Percentiles rank a stretch among this genome's conserved stretches.
phyloP scores from a whole-genome alignment of 768 basidiomycete genomes.

The Gloeopeniophorella convolvens region DNA sequence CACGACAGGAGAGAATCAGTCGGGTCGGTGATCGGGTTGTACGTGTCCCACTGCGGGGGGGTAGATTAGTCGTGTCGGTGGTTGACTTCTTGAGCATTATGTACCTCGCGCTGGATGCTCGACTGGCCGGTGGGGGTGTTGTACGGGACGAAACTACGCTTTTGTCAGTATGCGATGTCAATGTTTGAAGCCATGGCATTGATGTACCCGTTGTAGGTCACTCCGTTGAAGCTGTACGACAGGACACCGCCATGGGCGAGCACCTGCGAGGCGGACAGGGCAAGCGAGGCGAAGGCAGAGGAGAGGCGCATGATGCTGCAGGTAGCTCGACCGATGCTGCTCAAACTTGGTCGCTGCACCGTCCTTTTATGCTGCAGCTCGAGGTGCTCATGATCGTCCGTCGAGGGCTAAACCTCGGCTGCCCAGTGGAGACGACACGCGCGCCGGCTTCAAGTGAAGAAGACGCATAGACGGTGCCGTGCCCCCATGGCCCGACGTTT shows the following conservation, averaged over 20 bases:
- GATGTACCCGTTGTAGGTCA: conserved; percentile 30
- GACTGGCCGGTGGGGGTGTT: conserved; percentile 35
- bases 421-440: no score
- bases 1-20: conserved; percentile 32
- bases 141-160: conserved; percentile 31
- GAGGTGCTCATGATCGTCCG: no score
- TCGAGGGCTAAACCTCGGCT: no score
- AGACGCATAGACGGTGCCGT: no score
- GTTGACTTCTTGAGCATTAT: no score
- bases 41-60: conserved; percentile 35
- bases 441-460: no score
- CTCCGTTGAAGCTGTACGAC: conserved; percentile 30
- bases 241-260: conserved; percentile 36
- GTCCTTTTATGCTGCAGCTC: no score
- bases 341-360: no score
- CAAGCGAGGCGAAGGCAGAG: conserved; percentile 20
- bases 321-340: no score
- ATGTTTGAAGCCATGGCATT: neutral
- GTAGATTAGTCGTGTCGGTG: no score
- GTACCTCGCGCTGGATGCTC: conserved; percentile 31
- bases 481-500: no score
- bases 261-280: conserved; percentile 21
- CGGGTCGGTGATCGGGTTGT: conserved; percentile 34
- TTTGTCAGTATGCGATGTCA: neutral
- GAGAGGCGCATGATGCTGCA: conserved; percentile 16